Evolutionary conservation across 805 yeast genomes (phyloP).

Genomic region (Schizosaccharomyces octosporus): DNA sequence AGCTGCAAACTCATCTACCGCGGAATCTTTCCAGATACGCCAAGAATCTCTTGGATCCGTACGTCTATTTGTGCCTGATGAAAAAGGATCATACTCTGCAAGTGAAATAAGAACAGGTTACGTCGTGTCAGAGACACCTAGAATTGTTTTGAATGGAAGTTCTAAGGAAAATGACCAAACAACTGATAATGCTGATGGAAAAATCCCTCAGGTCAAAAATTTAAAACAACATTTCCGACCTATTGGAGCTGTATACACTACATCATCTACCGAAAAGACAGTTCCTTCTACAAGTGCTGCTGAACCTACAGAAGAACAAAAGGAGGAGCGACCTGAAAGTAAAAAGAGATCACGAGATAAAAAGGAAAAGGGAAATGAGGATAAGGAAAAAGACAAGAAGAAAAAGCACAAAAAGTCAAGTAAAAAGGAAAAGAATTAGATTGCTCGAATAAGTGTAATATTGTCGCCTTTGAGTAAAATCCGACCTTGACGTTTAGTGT

Average conservation of each 20-base stretch:
- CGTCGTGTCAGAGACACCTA: neutral
- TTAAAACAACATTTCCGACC: constrained; percentile 1
- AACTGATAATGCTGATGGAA: constrained; percentile 29
- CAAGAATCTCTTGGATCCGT: neutral
- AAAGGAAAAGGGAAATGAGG: constrained; percentile 4
- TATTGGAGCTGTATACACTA: neutral
- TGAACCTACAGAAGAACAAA: constrained; percentile 2
- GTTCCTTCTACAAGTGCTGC: neutral
- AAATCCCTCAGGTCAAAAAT: constrained; percentile 5
- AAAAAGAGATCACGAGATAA: constrained; percentile 7
- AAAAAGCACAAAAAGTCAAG: neutral
- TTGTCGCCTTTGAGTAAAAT: constrained; percentile 82
- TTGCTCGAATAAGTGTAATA: constrained; percentile 36
- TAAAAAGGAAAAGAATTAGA: neutral
- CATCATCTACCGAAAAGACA: neutral
- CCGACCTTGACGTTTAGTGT: constrained; percentile 14
- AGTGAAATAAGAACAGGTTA: neutral
- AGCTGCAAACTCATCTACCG: neutral
- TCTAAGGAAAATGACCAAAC: constrained; percentile 14
- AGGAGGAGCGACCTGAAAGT: constrained; percentile 7
- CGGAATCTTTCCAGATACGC: neutral
- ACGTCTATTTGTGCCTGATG: neutral
- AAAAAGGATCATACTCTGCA: neutral
- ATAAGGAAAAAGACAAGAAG: constrained; percentile 1
- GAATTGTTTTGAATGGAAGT: neutral